These are phyloP conservation scores for Cruciata laevipes DNA, from an alignment of 257 asterid genomes.

Conservation along the genomic window DNA sequence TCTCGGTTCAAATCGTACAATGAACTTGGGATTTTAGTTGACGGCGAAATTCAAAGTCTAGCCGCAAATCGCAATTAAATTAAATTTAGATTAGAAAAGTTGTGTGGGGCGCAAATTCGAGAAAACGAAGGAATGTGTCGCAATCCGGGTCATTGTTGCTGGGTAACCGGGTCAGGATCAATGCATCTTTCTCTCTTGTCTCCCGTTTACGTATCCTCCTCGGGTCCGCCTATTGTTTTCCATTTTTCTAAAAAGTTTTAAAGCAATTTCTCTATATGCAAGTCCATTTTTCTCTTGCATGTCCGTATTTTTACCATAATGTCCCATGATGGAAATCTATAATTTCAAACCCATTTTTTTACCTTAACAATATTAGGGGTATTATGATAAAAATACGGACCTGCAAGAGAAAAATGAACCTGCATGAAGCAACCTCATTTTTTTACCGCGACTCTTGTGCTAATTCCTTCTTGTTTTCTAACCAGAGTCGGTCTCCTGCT, in stretches of 20 bases:
- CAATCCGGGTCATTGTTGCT: background rate
- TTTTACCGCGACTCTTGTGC: too few relatives aligned
- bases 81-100: background rate
- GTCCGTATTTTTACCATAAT: too few relatives aligned
- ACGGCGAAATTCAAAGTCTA: background rate
- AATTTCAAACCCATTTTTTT: too few relatives aligned
- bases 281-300: too few relatives aligned
- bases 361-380: too few relatives aligned
- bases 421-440: too few relatives aligned
- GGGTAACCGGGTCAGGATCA: conserved; percentile 9
- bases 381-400: too few relatives aligned
- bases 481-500: too few relatives aligned
- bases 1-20: background rate
- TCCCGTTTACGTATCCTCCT: background rate
- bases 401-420: too few relatives aligned
- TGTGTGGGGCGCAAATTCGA: background rate
- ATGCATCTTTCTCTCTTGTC: background rate
- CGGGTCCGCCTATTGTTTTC: background rate
- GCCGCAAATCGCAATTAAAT: background rate
- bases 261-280: too few relatives aligned
- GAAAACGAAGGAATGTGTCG: background rate
- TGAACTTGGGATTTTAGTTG: conserved; percentile 4
- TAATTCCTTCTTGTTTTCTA: too few relatives aligned
- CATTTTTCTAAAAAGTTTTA: background rate
- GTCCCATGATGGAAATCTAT: too few relatives aligned